Conservation (phyloP, 257 asterid species). For the Agastache rugosa region DNA sequence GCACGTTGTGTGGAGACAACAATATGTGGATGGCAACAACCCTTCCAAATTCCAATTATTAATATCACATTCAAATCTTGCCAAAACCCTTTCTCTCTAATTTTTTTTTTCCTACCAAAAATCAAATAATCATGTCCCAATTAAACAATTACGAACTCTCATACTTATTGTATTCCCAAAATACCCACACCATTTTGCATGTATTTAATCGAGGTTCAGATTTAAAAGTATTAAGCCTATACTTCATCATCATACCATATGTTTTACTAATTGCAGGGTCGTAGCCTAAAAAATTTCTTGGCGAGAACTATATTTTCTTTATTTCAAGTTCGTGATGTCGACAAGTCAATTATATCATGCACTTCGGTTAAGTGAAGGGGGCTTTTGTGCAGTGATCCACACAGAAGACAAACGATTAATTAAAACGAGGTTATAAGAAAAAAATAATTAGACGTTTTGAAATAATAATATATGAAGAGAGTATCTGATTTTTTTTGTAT, state of each 20-base stretch:
- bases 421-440: too few species aligned
- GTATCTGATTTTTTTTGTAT: too few species aligned
- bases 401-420: too few species aligned
- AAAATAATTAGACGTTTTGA: too few species aligned
- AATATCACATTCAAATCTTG: constrained; percentile 27
- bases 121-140: not conserved
- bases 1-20: constrained; percentile 41
- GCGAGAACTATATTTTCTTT: too few species aligned
- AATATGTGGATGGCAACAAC: constrained; percentile 40
- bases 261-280: not conserved
- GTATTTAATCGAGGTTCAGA: constrained; percentile 5
- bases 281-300: too few species aligned
- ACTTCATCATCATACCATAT: not conserved
- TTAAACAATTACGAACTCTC: not conserved
- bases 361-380: too few species aligned
- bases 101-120: not conserved
- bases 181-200: constrained; percentile 12
- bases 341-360: too few species aligned
- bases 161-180: not conserved
- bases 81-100: not conserved
- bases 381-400: too few species aligned
- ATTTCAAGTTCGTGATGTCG: too few species aligned
- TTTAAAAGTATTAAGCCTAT: not conserved
- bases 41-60: constrained; percentile 29
- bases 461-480: too few species aligned